A percentile compares a stretch with the other conserved stretches of the same genome.
Evolutionary conservation across 805 yeast genomes (phyloP).

Genomic region (Yamadazyma nakazawae): DNA sequence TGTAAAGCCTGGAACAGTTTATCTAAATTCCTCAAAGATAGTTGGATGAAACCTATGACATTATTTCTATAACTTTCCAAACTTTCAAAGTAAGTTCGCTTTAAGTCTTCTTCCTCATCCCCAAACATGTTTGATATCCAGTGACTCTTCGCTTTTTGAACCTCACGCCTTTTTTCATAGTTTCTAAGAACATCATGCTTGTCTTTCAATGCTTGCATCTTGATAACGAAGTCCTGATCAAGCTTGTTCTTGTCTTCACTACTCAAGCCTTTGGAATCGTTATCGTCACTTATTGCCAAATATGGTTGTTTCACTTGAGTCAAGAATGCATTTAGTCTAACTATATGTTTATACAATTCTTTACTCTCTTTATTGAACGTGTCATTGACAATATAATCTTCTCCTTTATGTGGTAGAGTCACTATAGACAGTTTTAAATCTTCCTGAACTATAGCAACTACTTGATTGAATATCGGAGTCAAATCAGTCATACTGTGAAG

Average conservation of each 20-base stretch:
- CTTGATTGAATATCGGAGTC: conserved; percentile 47
- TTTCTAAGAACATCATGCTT: conserved; percentile 47
- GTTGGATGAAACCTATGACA: conserved; percentile 46
- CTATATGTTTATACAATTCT: conserved; percentile 32
- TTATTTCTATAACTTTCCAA: conserved; percentile 46
- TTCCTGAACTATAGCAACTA: conserved; percentile 42
- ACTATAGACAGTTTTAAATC: conserved; percentile 19
- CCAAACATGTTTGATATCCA: conserved; percentile 21
- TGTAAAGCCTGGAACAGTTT: conserved; percentile 48
- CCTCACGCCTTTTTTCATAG: conserved; percentile 49
- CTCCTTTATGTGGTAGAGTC: conserved; percentile 1
- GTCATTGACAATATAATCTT: conserved; percentile 25
- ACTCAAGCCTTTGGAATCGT: conserved; percentile 24
- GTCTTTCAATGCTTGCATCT: conserved; percentile 50
- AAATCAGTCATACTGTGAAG: conserved; percentile 53
- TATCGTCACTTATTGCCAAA: conserved; percentile 21
- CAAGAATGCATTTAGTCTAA: conserved; percentile 30
- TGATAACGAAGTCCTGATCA: conserved; percentile 52
- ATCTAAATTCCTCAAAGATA: conserved; percentile 41
- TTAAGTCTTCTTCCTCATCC: conserved; percentile 32
- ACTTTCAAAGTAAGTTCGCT: conserved; percentile 32
- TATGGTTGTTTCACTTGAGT: conserved; percentile 24
- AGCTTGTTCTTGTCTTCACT: conserved; percentile 51
- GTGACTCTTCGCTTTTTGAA: conserved; percentile 14
- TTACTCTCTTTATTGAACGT: conserved; percentile 40